Conservation (phyloP, 2,329 filamentous ascomycete species). For the Dactylonectria estremocensis region DNA sequence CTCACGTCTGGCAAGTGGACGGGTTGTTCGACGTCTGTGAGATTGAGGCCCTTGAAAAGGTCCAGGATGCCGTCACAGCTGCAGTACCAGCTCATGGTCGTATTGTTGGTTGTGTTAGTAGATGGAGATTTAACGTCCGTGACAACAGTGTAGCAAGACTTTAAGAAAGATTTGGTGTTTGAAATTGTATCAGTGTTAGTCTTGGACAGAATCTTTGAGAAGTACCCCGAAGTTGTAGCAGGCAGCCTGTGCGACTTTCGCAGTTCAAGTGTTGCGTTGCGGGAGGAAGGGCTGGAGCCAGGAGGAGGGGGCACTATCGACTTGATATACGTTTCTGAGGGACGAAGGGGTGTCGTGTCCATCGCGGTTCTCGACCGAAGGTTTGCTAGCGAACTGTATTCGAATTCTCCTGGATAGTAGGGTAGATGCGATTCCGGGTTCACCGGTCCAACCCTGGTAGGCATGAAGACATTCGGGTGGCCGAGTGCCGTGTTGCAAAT, state of each 20-base stretch:
- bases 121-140: not conserved
- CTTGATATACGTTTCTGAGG: not conserved
- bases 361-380: not conserved
- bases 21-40: not conserved
- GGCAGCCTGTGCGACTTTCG: not conserved
- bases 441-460: not conserved
- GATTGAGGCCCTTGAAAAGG: conserved; percentile 13
- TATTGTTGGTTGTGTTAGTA: not conserved
- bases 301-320: not conserved
- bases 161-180: too few relatives aligned
- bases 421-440: not conserved
- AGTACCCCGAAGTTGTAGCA: not conserved
- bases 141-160: too few relatives aligned
- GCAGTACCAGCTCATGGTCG: conserved; percentile 4
- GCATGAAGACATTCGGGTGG: not conserved
- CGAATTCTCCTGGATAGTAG: not conserved
- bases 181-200: not conserved
- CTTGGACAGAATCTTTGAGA: not conserved
- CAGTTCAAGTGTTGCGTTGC: not conserved
- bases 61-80: conserved; percentile 3
- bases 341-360: not conserved
- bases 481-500: not conserved
- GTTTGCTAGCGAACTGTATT: not conserved
- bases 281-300: not conserved
- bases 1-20: not conserved